phyloP scores from a whole-genome alignment of 345 rosid species.

The Stellera chamaejasme region DNA sequence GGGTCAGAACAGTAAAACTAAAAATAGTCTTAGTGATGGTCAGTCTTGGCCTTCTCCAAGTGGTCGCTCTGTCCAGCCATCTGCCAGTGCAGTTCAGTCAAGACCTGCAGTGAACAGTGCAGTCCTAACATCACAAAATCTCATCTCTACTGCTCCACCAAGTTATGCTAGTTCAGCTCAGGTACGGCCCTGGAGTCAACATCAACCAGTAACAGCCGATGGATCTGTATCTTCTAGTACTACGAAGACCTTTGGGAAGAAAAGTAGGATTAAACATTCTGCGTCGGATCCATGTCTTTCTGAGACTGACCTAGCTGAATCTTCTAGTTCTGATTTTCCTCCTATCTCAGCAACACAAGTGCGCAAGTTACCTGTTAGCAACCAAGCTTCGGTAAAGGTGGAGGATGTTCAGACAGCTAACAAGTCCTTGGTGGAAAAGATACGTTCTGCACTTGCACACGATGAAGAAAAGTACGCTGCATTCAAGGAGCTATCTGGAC shows the following conservation, averaged over 20 bases:
- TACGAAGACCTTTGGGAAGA: conserved; percentile 25
- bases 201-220: conserved; percentile 14
- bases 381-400: conserved; percentile 23
- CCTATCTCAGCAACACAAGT: conserved; percentile 55
- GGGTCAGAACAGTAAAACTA: conserved; percentile 33
- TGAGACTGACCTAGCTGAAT: conserved; percentile 24
- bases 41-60: conserved; percentile 57
- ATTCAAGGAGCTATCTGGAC: conserved; percentile 67
- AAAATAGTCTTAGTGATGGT: conserved; percentile 27
- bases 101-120: conserved; percentile 17
- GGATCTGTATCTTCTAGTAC: conserved; percentile 23
- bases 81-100: conserved; percentile 24
- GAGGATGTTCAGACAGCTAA: conserved; percentile 70
- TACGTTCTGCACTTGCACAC: conserved; percentile 52
- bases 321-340: conserved; percentile 57
- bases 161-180: conserved; percentile 38
- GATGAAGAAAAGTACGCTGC: conserved; percentile 62
- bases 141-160: conserved; percentile 21
- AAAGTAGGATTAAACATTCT: conserved; percentile 46
- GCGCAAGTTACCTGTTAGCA: conserved; percentile 25
- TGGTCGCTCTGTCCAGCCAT: conserved; percentile 21
- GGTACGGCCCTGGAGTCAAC: conserved; percentile 19
- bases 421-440: conserved; percentile 75
- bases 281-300: conserved; percentile 67
- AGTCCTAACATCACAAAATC: conserved; percentile 15